These are phyloP conservation scores for Cordyceps farinosa DNA, from an alignment of 2,329 filamentous ascomycete genomes.

Conservation along the genomic window DNA sequence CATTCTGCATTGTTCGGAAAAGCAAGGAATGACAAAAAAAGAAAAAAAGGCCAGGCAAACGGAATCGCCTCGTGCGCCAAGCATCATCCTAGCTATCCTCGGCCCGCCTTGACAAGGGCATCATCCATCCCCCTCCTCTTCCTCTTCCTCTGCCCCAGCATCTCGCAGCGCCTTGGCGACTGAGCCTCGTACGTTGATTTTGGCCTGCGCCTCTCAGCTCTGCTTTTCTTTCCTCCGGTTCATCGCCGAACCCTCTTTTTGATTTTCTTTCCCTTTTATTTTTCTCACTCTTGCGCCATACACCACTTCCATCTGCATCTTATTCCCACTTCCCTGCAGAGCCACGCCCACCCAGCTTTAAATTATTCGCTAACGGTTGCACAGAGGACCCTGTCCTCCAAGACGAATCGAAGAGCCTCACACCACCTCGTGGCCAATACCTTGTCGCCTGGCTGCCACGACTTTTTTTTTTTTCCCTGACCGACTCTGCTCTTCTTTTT, in stretches of 20 bases:
- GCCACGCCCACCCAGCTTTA: background rate
- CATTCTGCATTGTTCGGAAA: background rate
- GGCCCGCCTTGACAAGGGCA: constrained; percentile 7
- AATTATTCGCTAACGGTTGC: background rate
- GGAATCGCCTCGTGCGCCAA: background rate
- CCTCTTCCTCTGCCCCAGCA: background rate
- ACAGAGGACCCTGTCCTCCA: background rate
- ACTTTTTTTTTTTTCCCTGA: background rate
- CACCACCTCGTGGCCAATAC: constrained; percentile 18
- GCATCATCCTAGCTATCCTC: background rate
- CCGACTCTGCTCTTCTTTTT: constrained; percentile 9
- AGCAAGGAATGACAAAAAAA: background rate
- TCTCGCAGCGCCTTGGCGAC: constrained; percentile 10
- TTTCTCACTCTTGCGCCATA: background rate
- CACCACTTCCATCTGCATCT: constrained; percentile 6
- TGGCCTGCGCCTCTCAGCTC: constrained; percentile 1
- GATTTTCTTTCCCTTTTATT: background rate
- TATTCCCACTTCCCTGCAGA: constrained; percentile 3
- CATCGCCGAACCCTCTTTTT: background rate
- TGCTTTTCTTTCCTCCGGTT: background rate
- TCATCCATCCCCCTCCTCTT: background rate
- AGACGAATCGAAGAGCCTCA: constrained; percentile 18
- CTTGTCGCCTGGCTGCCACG: background rate
- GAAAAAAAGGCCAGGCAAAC: background rate
- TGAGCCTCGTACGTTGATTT: constrained; percentile 12